A percentile compares a stretch with the other conserved stretches of the same genome.
phyloP scores from a whole-genome alignment of 2,329 filamentous ascomycete species.

The Xylaria hypoxylon region DNA sequence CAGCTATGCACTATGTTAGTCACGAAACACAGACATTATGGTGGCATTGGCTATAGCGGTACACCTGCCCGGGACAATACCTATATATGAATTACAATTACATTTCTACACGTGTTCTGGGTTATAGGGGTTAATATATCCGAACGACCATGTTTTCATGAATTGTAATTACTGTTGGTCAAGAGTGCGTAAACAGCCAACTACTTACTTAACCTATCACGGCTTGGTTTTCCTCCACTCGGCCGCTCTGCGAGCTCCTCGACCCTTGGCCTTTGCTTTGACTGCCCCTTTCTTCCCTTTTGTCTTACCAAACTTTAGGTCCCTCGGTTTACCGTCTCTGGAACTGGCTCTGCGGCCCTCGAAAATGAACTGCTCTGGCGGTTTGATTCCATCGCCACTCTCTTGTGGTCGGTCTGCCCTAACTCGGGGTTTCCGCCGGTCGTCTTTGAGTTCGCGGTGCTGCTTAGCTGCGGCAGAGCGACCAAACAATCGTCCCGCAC shows the following conservation, averaged over 20 bases:
- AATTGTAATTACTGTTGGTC: conserved; percentile 22
- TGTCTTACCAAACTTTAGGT: conserved; percentile 66
- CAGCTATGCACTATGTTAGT: not conserved
- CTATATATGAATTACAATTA: not conserved
- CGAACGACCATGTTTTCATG: not conserved
- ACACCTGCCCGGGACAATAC: not conserved
- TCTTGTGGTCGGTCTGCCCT: conserved; percentile 35
- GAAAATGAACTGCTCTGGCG: conserved; percentile 80
- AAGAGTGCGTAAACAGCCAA: conserved; percentile 5
- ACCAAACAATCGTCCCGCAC: conserved; percentile 79
- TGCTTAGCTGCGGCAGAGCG: conserved; percentile 70
- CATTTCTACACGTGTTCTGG: not conserved
- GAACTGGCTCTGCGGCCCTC: conserved; percentile 81
- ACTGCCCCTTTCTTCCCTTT: conserved; percentile 63
- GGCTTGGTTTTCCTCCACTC: conserved; percentile 50
- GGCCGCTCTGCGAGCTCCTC: conserved; percentile 50
- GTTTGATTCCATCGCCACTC: conserved; percentile 56
- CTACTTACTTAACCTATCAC: conserved; percentile 33
- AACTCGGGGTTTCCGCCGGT: conserved; percentile 43
- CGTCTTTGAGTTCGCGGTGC: conserved; percentile 51
- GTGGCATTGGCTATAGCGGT: not conserved
- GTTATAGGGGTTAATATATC: not conserved
- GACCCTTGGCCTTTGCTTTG: conserved; percentile 46
- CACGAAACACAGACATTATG: not conserved
- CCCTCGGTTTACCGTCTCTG: conserved; percentile 72